Conservation (phyloP, 306 rosid species). For the Acmispon strigosus region DNA sequence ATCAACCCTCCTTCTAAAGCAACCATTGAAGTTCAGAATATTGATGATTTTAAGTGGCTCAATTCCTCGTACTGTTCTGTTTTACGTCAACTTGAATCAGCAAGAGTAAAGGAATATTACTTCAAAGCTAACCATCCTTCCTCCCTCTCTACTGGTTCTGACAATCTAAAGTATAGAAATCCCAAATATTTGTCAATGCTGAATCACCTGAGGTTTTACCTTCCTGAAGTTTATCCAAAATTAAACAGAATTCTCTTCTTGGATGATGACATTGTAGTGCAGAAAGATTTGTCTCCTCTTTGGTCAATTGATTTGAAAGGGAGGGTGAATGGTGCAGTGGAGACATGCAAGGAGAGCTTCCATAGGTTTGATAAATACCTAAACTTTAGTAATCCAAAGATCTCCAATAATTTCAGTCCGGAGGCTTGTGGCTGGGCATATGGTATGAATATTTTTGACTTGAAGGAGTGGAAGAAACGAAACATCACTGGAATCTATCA, state of each 20-base stretch:
- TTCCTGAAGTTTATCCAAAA: constrained; percentile 92
- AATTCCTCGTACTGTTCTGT: constrained; percentile 97
- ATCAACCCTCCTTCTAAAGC: constrained; percentile 73
- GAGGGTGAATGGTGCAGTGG: constrained; percentile 98
- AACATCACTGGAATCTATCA: constrained; percentile 92
- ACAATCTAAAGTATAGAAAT: constrained; percentile 85
- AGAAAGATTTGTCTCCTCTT: constrained; percentile 83
- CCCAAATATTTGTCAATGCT: constrained; percentile 95
- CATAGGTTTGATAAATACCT: constrained; percentile 97
- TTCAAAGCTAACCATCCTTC: constrained; percentile 92
- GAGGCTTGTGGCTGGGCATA: constrained; percentile 99
- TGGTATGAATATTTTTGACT: constrained; percentile 93
- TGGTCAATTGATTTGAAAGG: constrained; percentile 89
- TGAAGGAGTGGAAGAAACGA: constrained; percentile 91
- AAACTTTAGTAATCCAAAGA: constrained; percentile 80
- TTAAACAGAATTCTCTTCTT: constrained; percentile 83
- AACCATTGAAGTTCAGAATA: constrained; percentile 70
- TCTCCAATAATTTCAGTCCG: constrained; percentile 76
- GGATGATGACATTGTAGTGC: constrained; percentile 97
- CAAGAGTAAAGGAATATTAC: constrained; percentile 86
- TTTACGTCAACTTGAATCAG: constrained; percentile 90
- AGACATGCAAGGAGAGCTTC: constrained; percentile 98
- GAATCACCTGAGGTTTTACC: constrained; percentile 92
- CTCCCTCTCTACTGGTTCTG: constrained; percentile 74
- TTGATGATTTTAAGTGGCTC: constrained; percentile 94